A percentile compares a stretch with the other conserved stretches of the same genome.
Conservation (phyloP, 1,284 basidiomycete genomes). For the Leccinum subrobustum region DNA sequence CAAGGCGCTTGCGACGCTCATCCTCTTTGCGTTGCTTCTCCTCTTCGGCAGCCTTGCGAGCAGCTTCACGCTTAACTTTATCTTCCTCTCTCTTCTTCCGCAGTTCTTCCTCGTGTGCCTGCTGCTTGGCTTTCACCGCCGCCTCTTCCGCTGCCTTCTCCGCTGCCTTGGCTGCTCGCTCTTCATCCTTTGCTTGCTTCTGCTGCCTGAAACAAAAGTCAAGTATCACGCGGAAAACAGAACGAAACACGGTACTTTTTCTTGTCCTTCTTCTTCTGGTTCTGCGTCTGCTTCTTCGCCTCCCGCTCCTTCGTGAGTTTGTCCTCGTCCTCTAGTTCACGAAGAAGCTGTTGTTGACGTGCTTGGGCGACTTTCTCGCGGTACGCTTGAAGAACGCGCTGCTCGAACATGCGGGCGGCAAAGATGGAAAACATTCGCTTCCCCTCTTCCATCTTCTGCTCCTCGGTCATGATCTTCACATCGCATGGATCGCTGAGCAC, state of each 20-base stretch:
- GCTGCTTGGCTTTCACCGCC: slow-evolving; percentile 63
- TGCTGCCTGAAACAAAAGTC: slow-evolving; percentile 61
- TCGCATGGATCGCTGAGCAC: slow-evolving; percentile 15
- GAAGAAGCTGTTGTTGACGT: slow-evolving; percentile 81
- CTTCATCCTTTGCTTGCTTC: slow-evolving; percentile 91
- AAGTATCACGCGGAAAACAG: slow-evolving; percentile 3
- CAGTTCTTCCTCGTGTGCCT: slow-evolving; percentile 61
- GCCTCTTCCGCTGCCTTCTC: slow-evolving; percentile 82
- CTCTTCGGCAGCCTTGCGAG: slow-evolving; percentile 75
- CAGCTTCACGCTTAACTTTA: slow-evolving; percentile 67
- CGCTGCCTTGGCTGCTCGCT: slow-evolving; percentile 75
- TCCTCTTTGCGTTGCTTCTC: slow-evolving; percentile 78
- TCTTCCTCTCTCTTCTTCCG: slow-evolving; percentile 75
- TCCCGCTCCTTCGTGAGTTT: slow-evolving; percentile 78
- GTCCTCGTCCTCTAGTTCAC: slow-evolving; percentile 90
- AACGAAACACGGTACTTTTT: slow-evolving; percentile 55
- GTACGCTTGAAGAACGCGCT: slow-evolving; percentile 91
- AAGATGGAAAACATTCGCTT: slow-evolving; percentile 99
- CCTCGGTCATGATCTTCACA: slow-evolving; percentile 70
- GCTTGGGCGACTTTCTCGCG: slow-evolving; percentile 92
- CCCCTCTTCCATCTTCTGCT: slow-evolving; percentile 98
- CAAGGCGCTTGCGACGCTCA: slow-evolving; percentile 69
- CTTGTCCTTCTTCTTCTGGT: slow-evolving; percentile 99
- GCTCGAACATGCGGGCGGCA: slow-evolving; percentile 99
- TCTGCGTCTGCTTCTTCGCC: slow-evolving; percentile 93